A percentile compares a stretch with the other conserved stretches of the same genome.
phyloP scores from a whole-genome alignment of 2,329 filamentous ascomycete genomes.

The Aureobasidium sp. region DNA sequence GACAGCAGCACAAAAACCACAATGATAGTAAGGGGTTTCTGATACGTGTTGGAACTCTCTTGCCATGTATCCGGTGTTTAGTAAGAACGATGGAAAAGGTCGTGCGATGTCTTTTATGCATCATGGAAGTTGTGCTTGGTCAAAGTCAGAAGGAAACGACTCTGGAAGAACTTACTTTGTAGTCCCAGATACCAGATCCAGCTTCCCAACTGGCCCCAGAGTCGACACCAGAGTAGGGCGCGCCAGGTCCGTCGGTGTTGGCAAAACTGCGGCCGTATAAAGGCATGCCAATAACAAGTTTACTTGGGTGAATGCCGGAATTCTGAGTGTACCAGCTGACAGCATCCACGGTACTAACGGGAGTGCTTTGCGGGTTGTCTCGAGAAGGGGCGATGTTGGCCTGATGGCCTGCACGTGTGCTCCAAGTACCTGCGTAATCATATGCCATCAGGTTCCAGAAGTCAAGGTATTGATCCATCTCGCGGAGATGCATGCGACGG shows the following conservation, averaged over 20 bases:
- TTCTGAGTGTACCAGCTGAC: constrained; percentile 61
- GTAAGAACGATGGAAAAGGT: constrained; percentile 14
- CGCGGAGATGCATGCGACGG: constrained; percentile 33
- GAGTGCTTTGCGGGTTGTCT: constrained; percentile 57
- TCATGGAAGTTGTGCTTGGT: not conserved
- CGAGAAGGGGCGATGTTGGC: constrained; percentile 64
- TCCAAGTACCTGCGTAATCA: constrained; percentile 69
- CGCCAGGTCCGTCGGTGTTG: constrained; percentile 67
- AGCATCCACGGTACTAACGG: constrained; percentile 68
- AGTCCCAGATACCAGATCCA: constrained; percentile 69
- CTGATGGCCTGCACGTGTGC: constrained; percentile 63
- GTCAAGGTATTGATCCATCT: constrained; percentile 38
- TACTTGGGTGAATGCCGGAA: constrained; percentile 56
- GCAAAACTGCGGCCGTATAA: constrained; percentile 83
- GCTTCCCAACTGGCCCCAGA: constrained; percentile 67
- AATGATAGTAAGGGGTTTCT: not conserved
- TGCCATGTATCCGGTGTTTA: constrained; percentile 8
- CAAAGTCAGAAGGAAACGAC: not conserved
- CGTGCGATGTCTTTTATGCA: constrained; percentile 11
- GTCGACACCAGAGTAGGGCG: constrained; percentile 63
- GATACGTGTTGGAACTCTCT: not conserved
- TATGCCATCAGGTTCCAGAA: constrained; percentile 48
- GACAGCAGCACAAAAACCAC: not conserved
- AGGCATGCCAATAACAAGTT: constrained; percentile 86
- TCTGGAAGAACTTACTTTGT: constrained; percentile 47